These are phyloP conservation scores for Starmerella etchellsii DNA, from an alignment of 805 yeast species.

Conservation along the genomic window DNA sequence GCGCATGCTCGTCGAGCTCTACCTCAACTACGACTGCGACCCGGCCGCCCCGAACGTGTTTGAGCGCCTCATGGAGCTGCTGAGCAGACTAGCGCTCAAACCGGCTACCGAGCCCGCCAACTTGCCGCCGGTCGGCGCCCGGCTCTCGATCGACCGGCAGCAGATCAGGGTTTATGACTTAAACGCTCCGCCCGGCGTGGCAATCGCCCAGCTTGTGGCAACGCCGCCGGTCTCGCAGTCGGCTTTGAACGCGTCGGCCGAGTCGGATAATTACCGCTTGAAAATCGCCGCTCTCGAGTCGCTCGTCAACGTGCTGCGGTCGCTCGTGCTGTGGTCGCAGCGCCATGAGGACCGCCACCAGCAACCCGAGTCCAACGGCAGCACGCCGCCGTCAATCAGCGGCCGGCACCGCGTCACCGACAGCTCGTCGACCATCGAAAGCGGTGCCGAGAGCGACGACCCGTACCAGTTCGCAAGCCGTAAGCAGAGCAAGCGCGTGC, in stretches of 20 bases:
- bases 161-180: slow-evolving; percentile 46
- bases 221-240: slow-evolving; percentile 1
- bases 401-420: slow-evolving; percentile 2
- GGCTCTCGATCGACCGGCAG: slow-evolving; percentile 35
- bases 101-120: slow-evolving; percentile 50
- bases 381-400: neutral
- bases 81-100: slow-evolving; percentile 57
- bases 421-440: slow-evolving; percentile 7
- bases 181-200: slow-evolving; percentile 59
- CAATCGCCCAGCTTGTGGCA: slow-evolving; percentile 47
- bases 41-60: slow-evolving; percentile 59
- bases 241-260: slow-evolving; percentile 14
- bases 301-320: slow-evolving; percentile 67
- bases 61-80: slow-evolving; percentile 66
- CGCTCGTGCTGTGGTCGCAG: slow-evolving; percentile 79
- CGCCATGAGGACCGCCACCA: slow-evolving; percentile 24
- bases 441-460: slow-evolving; percentile 35
- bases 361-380: neutral
- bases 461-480: slow-evolving; percentile 74
- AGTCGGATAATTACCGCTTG: slow-evolving; percentile 69
- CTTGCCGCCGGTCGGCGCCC: slow-evolving; percentile 35
- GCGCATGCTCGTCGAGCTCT: slow-evolving; percentile 78
- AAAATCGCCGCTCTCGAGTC: slow-evolving; percentile 71
- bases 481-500: slow-evolving; percentile 70
- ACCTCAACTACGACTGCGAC: slow-evolving; percentile 92